Evolutionary conservation across 2,329 filamentous ascomycete species (phyloP), one percentile per base, ranked within the genome.

Genomic region (Neonectria faginata): DNA sequence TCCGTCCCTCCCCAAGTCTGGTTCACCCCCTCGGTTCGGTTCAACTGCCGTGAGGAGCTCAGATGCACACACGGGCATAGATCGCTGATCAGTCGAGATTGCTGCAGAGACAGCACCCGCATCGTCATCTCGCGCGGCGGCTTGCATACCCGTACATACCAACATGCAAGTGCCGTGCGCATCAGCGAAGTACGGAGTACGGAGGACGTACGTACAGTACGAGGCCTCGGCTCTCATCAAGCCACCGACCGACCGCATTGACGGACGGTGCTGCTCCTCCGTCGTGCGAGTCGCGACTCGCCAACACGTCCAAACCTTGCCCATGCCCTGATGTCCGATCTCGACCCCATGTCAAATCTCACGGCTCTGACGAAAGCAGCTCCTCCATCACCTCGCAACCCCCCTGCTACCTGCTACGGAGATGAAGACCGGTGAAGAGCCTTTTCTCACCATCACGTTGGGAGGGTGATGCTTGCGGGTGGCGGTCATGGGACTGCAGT

Each of bases 311-410:
- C 42, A 53, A 52, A 33, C 36, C 59, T 63, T 50, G 57, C 41
- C 56, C 55, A 67, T 62, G 14, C 55, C 50, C 54, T 53, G 50
- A 57, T 66, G 45, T 64, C n/a, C 53, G 53, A 71, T 70, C 67
- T 70, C 31, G 55, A 62, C 53, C 55, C 67, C 58, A 58, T 67
- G 65, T 61, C 65, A 51, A 67, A 67, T 68, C 67, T 71, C 60
- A 61, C 62, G 36, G 52, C 45, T 53, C 20, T 42, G 22, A 45
- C 51, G 20, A 59, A 55, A 47, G n/a, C 51, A 53, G 57, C 45
- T 62, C 52, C 44, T 58, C 54, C n/a, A 57, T 36, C 29, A 51
- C 42, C 45, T 36, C 42, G 36, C 51, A 62, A 48, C 63, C 45
- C 60, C 25, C 25, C 25, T 25, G 25, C 25, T 25, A 25, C 25